Evolutionary conservation across 2,329 filamentous ascomycete genomes (phyloP).

Genomic region (Myrmaecium sp.): DNA sequence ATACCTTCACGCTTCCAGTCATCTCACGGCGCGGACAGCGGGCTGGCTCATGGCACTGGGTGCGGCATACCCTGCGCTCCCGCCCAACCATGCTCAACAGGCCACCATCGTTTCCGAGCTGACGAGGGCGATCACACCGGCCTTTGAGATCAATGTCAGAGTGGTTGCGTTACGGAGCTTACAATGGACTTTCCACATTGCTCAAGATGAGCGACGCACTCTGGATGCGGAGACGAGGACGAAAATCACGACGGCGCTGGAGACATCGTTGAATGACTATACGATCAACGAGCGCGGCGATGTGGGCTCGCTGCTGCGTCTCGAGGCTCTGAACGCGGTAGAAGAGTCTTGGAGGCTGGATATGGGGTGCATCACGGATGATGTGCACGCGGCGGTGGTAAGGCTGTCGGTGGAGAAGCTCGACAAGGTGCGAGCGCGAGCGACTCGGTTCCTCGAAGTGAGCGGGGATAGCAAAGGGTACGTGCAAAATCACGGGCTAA

Average conservation of each 20-base stretch:
- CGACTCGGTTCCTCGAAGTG: constrained; percentile 11
- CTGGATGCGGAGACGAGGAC: constrained; percentile 7
- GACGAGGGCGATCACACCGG: constrained; percentile 17
- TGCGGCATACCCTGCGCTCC: constrained; percentile 12
- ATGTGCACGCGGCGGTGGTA: constrained; percentile 29
- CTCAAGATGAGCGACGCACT: constrained; percentile 1
- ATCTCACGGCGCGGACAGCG: constrained; percentile 22
- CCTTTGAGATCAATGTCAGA: constrained; percentile 27
- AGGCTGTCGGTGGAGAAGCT: constrained; percentile 76
- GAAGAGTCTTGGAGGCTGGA: constrained; percentile 27
- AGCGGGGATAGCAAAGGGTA: constrained; percentile 11
- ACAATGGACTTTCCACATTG: constrained; percentile 13
- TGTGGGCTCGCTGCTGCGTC: constrained; percentile 68
- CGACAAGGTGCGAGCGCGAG: constrained; percentile 53
- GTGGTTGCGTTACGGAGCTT: constrained; percentile 24
- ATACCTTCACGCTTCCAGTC: constrained; percentile 20
- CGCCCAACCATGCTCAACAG: constrained; percentile 5
- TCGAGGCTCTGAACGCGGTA: constrained; percentile 58
- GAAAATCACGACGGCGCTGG: constrained; percentile 15
- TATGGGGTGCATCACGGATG: no score
- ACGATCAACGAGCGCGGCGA: constrained; percentile 81
- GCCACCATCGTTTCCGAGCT: constrained; percentile 17
- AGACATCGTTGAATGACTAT: constrained; percentile 60
- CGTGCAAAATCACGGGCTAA: constrained; percentile 1
- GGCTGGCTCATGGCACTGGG: constrained; percentile 29